These are phyloP conservation scores for Auricularia sp. DNA, from an alignment of 768 basidiomycete species.

Conservation along the genomic window DNA sequence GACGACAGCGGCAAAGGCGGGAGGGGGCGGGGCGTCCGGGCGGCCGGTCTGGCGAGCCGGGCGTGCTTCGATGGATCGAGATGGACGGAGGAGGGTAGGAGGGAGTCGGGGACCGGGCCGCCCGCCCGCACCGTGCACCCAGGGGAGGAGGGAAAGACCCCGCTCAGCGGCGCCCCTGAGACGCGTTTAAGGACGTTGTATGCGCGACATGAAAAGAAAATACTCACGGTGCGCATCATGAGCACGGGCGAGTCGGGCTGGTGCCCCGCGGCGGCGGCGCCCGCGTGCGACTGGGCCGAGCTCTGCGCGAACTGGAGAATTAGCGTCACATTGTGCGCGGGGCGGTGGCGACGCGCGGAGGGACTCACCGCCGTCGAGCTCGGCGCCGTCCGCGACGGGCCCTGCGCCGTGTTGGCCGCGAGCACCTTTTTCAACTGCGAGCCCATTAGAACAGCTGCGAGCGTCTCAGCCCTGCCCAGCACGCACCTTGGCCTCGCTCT, in stretches of 20 bases:
- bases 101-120: too few relatives aligned
- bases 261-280: background rate
- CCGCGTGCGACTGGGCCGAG: background rate
- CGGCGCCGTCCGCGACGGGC: background rate
- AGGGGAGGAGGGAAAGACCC: too few relatives aligned
- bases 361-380: background rate
- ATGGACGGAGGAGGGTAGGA: too few relatives aligned
- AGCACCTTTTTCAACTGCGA: background rate
- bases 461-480: background rate
- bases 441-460: too few relatives aligned
- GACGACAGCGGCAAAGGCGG: too few relatives aligned
- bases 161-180: background rate
- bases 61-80: too few relatives aligned
- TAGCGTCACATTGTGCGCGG: background rate
- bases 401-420: background rate
- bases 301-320: background rate
- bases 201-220: background rate
- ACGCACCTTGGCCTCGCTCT: conserved; percentile 68
- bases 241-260: background rate
- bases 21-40: too few relatives aligned
- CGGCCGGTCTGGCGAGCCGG: too few relatives aligned
- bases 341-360: background rate
- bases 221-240: background rate
- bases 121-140: too few relatives aligned
- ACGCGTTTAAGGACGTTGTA: background rate